phyloP scores from a whole-genome alignment of 1,284 basidiomycete species.

The Ustilago tritici region DNA sequence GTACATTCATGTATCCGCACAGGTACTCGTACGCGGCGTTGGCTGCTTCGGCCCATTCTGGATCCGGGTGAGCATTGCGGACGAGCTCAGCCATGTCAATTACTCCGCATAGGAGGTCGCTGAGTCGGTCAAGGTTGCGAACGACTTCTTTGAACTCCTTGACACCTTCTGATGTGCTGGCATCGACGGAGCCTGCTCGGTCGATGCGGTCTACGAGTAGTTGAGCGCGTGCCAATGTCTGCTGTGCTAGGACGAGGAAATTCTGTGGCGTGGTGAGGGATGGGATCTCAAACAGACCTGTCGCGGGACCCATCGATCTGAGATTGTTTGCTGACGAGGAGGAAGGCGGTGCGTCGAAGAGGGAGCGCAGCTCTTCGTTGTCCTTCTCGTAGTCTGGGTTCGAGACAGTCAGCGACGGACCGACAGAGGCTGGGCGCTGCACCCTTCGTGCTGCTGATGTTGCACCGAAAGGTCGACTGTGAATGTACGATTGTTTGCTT shows the following conservation, averaged over 20 bases:
- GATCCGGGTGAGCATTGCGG: slow-evolving; percentile 90
- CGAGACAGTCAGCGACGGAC: neutral
- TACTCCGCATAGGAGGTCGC: slow-evolving; percentile 93
- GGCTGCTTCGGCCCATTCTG: slow-evolving; percentile 82
- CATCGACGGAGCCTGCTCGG: slow-evolving; percentile 38
- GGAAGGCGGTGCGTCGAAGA: slow-evolving; percentile 56
- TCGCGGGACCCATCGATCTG: slow-evolving; percentile 25
- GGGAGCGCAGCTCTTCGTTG: slow-evolving; percentile 41
- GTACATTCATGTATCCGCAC: slow-evolving; percentile 96
- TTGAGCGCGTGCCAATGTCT: slow-evolving; percentile 64
- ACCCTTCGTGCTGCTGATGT: slow-evolving; percentile 11
- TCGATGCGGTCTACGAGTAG: slow-evolving; percentile 66
- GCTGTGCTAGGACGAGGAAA: slow-evolving; percentile 59
- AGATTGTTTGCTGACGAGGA: slow-evolving; percentile 35
- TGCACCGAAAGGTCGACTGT: slow-evolving; percentile 14
- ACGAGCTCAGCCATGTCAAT: slow-evolving; percentile 96
- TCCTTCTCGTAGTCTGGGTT: slow-evolving; percentile 49
- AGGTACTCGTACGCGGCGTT: slow-evolving; percentile 89
- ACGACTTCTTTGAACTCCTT: slow-evolving; percentile 61
- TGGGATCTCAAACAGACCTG: slow-evolving; percentile 62
- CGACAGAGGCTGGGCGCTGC: slow-evolving; percentile 18
- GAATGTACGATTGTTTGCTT: neutral
- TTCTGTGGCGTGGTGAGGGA: slow-evolving; percentile 55
- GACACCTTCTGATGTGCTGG: slow-evolving; percentile 20
- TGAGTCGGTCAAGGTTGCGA: slow-evolving; percentile 81